phyloP scores from a whole-genome alignment of 768 basidiomycete species.

The Boletus reticuloceps region DNA sequence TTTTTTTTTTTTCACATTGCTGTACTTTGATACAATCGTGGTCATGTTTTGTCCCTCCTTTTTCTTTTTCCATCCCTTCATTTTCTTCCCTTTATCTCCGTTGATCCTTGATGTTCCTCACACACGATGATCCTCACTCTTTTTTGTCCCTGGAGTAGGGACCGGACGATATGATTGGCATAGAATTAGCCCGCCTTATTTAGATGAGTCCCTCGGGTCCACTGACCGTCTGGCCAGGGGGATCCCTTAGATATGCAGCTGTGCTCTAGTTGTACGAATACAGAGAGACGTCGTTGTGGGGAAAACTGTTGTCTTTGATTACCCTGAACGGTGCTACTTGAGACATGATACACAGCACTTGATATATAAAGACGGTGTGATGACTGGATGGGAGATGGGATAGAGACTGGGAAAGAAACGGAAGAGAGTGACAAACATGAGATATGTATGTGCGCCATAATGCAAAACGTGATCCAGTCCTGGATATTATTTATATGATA shows the following conservation, averaged over 20 bases:
- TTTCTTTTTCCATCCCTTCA: neutral
- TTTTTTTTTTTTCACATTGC: neutral
- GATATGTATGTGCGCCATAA: neutral
- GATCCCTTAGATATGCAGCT: slow-evolving; percentile 3
- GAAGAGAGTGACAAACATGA: slow-evolving; percentile 12
- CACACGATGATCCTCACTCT: slow-evolving; percentile 1
- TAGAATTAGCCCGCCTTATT: slow-evolving; percentile 11
- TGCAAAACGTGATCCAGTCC: slow-evolving; percentile 10
- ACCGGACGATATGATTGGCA: slow-evolving; percentile 16
- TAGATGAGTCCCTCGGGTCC: slow-evolving; percentile 6
- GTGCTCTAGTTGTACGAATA: slow-evolving; percentile 19
- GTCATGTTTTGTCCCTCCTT: neutral
- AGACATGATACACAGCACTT: slow-evolving; percentile 10
- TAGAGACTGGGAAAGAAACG: neutral
- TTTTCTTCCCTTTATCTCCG: neutral
- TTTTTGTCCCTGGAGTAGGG: slow-evolving; percentile 2
- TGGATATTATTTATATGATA: slow-evolving; percentile 10
- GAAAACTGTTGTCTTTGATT: too few species aligned
- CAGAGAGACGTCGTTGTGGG: neutral
- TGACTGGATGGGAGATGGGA: too few species aligned
- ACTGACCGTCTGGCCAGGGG: neutral
- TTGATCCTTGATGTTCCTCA: slow-evolving; percentile 2
- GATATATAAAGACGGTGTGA: neutral
- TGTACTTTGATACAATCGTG: slow-evolving; percentile 21
- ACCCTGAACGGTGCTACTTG: neutral